Evolutionary conservation across 2,329 filamentous ascomycete species (phyloP).

Genomic region (Colletotrichum sp.): DNA sequence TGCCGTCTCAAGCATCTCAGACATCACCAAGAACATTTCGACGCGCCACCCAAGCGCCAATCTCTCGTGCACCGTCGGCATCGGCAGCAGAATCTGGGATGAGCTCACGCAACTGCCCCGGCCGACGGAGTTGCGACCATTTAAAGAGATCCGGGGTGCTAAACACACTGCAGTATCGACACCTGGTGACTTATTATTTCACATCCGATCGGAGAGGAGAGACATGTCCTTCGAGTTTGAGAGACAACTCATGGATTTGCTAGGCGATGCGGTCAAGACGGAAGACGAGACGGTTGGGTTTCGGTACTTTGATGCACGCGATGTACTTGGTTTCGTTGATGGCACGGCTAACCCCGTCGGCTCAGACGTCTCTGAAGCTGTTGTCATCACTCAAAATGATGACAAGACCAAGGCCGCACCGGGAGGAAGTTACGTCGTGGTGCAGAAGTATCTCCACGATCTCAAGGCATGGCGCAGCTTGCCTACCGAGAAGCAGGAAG

Average conservation of each 20-base stretch:
- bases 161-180: conserved; percentile 59
- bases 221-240: conserved; percentile 66
- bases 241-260: conserved; percentile 53
- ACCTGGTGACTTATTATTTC: conserved; percentile 61
- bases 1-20: conserved; percentile 45
- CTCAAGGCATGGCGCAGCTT: conserved; percentile 51
- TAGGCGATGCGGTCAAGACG: conserved; percentile 52
- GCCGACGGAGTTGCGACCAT: conserved; percentile 57
- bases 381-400: conserved; percentile 45
- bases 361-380: conserved; percentile 41
- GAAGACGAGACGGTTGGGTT: conserved; percentile 61
- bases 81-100: conserved; percentile 59
- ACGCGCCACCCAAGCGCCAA: conserved; percentile 51
- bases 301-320: conserved; percentile 64
- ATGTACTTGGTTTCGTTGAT: conserved; percentile 65
- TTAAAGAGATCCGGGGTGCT: conserved; percentile 49
- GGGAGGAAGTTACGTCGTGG: conserved; percentile 63
- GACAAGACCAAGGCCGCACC: conserved; percentile 28
- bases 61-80: conserved; percentile 59
- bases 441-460: conserved; percentile 64
- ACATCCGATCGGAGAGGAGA: conserved; percentile 61
- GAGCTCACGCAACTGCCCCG: conserved; percentile 44
- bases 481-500: conserved; percentile 56
- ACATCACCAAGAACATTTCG: conserved; percentile 57
- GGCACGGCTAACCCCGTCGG: conserved; percentile 64